Percentiles rank a stretch among this genome's conserved stretches.
These are phyloP conservation scores for Friedmanniomyces simplex DNA, from an alignment of 495 filamentous ascomycete species.

Conservation along the genomic window DNA sequence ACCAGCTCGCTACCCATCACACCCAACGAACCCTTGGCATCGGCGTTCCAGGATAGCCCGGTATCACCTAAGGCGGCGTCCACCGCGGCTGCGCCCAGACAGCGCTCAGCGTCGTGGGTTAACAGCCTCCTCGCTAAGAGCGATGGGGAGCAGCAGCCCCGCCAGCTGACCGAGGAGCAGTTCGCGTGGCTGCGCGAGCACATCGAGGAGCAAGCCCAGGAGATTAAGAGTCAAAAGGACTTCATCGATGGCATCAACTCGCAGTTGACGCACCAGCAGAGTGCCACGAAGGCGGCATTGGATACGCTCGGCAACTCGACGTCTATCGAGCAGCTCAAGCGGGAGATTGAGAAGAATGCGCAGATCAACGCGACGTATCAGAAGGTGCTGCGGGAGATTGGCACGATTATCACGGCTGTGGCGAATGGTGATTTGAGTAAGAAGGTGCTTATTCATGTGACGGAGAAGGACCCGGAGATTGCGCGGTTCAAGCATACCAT, in stretches of 20 bases:
- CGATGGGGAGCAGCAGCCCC: conserved; percentile 21
- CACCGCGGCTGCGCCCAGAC: conserved; percentile 14
- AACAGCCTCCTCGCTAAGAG: conserved; percentile 31
- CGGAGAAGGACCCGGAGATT: conserved; percentile 99
- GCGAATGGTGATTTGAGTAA: conserved; percentile 94
- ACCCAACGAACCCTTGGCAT: conserved; percentile 29
- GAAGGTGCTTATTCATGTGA: conserved; percentile 91
- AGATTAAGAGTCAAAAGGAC: conserved; percentile 51
- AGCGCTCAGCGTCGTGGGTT: conserved; percentile 30
- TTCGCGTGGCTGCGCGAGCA: conserved; percentile 39
- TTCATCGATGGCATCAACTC: conserved; percentile 37
- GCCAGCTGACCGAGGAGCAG: conserved; percentile 35
- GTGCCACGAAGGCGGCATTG: conserved; percentile 24
- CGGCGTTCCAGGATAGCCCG: conserved; percentile 23
- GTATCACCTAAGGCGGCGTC: conserved; percentile 1
- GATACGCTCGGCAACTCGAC: conserved; percentile 34
- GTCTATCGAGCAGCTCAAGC: conserved; percentile 62
- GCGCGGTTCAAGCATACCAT: conserved; percentile 96
- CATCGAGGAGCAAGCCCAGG: conserved; percentile 40
- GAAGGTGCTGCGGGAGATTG: conserved; percentile 92
- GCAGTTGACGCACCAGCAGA: conserved; percentile 41
- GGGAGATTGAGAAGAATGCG: conserved; percentile 90
- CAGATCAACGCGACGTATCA: conserved; percentile 98
- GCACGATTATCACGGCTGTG: conserved; percentile 90
- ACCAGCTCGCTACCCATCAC: conserved; percentile 32